phyloP scores from a whole-genome alignment of 495 filamentous ascomycete genomes.

The Trichoderma virens region DNA sequence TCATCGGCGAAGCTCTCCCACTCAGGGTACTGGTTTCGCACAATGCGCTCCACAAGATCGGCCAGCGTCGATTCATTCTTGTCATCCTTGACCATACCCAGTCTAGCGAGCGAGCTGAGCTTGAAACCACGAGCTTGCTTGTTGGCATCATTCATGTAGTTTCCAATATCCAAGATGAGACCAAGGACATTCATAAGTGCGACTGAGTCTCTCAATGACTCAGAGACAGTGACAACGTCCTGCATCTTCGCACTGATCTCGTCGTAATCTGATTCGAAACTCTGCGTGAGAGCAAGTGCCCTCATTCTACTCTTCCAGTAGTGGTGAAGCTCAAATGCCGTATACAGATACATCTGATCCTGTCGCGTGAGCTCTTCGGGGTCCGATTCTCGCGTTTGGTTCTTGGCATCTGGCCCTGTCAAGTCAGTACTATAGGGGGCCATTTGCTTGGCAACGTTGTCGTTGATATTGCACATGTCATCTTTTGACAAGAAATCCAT shows the following conservation, averaged over 20 bases:
- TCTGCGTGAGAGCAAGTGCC: constrained; percentile 76
- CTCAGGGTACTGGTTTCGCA: constrained; percentile 90
- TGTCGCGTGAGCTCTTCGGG: constrained; percentile 83
- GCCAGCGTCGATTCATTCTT: constrained; percentile 96
- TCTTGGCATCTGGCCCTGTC: constrained; percentile 80
- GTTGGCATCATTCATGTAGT: constrained; percentile 99
- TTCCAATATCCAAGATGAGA: constrained; percentile 93
- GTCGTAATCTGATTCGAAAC: constrained; percentile 84
- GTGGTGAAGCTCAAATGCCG: constrained; percentile 90
- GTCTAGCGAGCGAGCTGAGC: constrained; percentile 82
- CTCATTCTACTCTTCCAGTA: constrained; percentile 98
- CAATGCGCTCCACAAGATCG: constrained; percentile 94
- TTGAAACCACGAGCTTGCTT: constrained; percentile 99
- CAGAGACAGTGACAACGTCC: constrained; percentile 76
- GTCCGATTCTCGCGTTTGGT: constrained; percentile 76
- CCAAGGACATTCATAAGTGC: constrained; percentile 92
- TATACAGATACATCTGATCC: constrained; percentile 90
- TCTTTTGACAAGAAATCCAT: constrained; percentile 95
- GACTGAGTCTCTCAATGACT: constrained; percentile 82
- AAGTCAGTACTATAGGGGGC: constrained; percentile 94
- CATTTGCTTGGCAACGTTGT: constrained; percentile 84
- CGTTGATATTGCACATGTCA: constrained; percentile 83
- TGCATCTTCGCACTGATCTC: constrained; percentile 75
- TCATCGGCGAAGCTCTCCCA: constrained; percentile 87
- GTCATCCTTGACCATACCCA: constrained; percentile 98